These are phyloP conservation scores for Solanum dulcamara DNA, from an alignment of 257 asterid species.

Conservation along the genomic window DNA sequence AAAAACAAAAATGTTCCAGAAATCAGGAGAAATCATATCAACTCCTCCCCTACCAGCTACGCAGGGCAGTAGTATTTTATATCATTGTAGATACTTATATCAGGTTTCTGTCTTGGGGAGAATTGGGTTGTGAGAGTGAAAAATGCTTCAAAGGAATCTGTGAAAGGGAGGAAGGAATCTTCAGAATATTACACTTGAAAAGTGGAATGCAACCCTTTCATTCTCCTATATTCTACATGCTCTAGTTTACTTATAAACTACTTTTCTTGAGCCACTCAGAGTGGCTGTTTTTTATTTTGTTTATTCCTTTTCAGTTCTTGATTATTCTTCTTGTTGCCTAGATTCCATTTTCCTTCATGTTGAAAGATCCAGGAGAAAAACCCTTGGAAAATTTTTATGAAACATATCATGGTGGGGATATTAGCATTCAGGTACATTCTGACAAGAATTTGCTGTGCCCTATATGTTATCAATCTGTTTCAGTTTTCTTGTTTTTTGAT, in stretches of 20 bases:
- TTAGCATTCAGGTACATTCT: slow-evolving; percentile 59
- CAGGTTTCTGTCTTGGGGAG: not conserved
- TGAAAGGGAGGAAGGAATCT: not conserved
- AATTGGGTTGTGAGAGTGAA: not conserved
- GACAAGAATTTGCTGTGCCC: not conserved
- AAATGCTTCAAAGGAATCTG: not conserved
- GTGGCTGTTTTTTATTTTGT: not conserved
- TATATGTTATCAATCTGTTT: not conserved
- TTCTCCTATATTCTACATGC: not conserved
- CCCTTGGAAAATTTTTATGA: slow-evolving; percentile 51
- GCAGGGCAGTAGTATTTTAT: not conserved
- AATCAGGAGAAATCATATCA: not conserved
- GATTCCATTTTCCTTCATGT: slow-evolving; percentile 65
- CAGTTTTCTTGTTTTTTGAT: slow-evolving; percentile 21
- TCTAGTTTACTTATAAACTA: not conserved
- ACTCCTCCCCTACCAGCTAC: not conserved
- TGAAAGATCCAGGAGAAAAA: slow-evolving; percentile 44
- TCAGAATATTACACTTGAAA: not conserved
- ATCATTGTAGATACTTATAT: not conserved
- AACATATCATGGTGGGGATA: slow-evolving; percentile 76
- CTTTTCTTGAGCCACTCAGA: not conserved
- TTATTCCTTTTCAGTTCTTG: not conserved
- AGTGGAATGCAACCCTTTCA: not conserved
- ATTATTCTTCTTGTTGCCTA: slow-evolving; percentile 3
- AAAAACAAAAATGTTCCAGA: not conserved